phyloP scores from a whole-genome alignment of 192 early-diverging fungal species.

The Ramicandelaber brevisporus region DNA sequence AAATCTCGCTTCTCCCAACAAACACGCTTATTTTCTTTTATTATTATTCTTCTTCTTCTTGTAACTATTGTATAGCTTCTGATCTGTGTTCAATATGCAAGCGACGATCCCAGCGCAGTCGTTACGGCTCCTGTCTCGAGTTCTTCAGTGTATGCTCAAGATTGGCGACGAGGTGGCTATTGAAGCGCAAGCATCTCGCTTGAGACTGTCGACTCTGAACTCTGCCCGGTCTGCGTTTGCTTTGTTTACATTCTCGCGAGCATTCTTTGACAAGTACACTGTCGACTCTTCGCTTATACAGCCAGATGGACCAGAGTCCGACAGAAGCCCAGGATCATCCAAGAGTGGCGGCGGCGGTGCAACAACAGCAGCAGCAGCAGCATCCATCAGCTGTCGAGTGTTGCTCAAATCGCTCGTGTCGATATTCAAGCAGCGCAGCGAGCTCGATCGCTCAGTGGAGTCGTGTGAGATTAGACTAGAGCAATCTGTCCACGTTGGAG shows the following conservation, averaged over 20 bases:
- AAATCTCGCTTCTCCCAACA: too few species aligned
- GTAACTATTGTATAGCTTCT: too few species aligned
- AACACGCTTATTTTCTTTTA: too few species aligned
- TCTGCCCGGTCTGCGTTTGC: conserved; percentile 36
- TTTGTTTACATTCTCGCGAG: conserved; percentile 20
- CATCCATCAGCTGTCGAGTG: conserved; percentile 14
- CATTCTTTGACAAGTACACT: conserved; percentile 39
- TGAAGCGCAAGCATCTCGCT: conserved; percentile 20
- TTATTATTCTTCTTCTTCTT: too few species aligned
- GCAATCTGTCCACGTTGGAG: not conserved
- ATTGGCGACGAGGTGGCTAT: conserved; percentile 35
- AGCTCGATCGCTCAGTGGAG: too few species aligned
- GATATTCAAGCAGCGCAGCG: conserved; percentile 10
- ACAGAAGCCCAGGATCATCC: conserved; percentile 3
- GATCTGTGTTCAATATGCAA: conserved; percentile 15
- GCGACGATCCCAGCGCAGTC: conserved; percentile 14
- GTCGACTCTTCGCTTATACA: too few species aligned
- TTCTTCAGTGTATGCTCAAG: conserved; percentile 27
- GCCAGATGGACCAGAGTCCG: too few species aligned
- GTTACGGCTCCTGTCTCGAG: conserved; percentile 20
- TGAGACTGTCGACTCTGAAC: conserved; percentile 32
- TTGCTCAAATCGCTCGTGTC: conserved; percentile 15
- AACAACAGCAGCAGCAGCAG: too few species aligned
- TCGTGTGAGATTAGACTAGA: too few species aligned
- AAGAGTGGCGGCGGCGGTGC: conserved; percentile 2